These are phyloP conservation scores for Paramecium pentaurelia DNA, from an alignment of 73 alveolate species.

Conservation along the genomic window DNA sequence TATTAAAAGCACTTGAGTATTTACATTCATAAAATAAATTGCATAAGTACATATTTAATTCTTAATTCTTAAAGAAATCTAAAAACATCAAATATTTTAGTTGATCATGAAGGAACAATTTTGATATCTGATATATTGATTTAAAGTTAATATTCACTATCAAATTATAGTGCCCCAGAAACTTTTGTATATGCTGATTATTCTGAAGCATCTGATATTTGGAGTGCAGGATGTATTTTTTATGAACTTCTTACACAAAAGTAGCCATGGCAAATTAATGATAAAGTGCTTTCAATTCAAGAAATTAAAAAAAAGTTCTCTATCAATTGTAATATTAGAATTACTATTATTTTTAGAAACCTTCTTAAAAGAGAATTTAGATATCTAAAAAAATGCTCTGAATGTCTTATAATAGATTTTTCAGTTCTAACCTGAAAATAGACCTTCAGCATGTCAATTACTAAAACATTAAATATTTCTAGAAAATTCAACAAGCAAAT, in stretches of 20 bases:
- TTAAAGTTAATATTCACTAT: neutral
- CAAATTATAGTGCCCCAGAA: constrained; percentile 85
- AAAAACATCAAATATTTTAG: neutral
- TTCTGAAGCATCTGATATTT: constrained; percentile 77
- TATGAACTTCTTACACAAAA: constrained; percentile 75
- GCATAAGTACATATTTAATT: neutral
- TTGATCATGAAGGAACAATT: neutral
- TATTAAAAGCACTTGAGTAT: neutral
- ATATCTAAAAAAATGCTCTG: neutral
- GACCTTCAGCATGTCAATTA: neutral
- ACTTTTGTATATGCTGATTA: constrained; percentile 65
- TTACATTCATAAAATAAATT: neutral
- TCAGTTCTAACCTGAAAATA: neutral
- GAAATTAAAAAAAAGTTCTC: neutral
- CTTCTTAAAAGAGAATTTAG: neutral
- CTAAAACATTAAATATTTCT: neutral
- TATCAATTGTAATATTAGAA: neutral
- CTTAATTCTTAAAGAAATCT: neutral
- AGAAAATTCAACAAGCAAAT: neutral
- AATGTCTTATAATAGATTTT: no score
- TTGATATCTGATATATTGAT: neutral
- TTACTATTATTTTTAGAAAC: neutral
- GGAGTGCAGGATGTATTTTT: constrained; percentile 89
- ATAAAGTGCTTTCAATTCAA: neutral
- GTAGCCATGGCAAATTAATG: neutral